These are phyloP conservation scores for Neolentinus lepideus DNA, from an alignment of 1,284 basidiomycete genomes.

Conservation along the genomic window DNA sequence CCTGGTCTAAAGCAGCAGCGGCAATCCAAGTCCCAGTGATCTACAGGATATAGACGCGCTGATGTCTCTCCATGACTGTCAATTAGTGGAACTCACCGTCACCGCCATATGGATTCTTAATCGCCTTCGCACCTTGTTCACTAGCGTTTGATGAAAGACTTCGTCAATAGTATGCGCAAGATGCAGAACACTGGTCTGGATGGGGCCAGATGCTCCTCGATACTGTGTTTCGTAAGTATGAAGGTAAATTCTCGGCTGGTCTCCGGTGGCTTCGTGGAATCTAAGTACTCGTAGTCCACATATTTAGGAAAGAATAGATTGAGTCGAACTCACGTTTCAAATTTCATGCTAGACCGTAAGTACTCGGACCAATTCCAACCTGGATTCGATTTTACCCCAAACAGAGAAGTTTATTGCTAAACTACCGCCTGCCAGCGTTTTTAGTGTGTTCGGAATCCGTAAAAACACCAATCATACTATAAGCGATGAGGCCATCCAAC, in stretches of 20 bases:
- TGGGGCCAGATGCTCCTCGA: constrained; percentile 15
- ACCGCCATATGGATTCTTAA: constrained; percentile 12
- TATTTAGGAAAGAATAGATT: too few relatives aligned
- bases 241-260: constrained; percentile 7
- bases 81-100: constrained; percentile 10
- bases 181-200: constrained; percentile 12
- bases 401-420: constrained; percentile 3
- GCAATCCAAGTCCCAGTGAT: constrained; percentile 10
- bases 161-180: constrained; percentile 6
- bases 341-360: constrained; percentile 5
- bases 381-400: constrained; percentile 12
- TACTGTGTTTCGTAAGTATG: constrained; percentile 6
- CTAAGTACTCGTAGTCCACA: constrained; percentile 1
- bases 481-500: neutral
- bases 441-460: constrained; percentile 9
- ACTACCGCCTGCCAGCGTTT: neutral
- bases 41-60: constrained; percentile 1
- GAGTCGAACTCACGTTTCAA: constrained; percentile 10
- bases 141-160: constrained; percentile 11
- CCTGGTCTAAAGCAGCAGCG: constrained; percentile 7
- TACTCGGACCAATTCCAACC: constrained; percentile 16
- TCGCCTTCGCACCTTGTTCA: constrained; percentile 10
- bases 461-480: constrained; percentile 14
- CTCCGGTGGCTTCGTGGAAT: constrained; percentile 9
- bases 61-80: neutral